Evolutionary conservation across 2,329 filamentous ascomycete genomes (phyloP), one percentile per base, ranked within the genome.

Genomic region (Talaromyces verruculosus): DNA sequence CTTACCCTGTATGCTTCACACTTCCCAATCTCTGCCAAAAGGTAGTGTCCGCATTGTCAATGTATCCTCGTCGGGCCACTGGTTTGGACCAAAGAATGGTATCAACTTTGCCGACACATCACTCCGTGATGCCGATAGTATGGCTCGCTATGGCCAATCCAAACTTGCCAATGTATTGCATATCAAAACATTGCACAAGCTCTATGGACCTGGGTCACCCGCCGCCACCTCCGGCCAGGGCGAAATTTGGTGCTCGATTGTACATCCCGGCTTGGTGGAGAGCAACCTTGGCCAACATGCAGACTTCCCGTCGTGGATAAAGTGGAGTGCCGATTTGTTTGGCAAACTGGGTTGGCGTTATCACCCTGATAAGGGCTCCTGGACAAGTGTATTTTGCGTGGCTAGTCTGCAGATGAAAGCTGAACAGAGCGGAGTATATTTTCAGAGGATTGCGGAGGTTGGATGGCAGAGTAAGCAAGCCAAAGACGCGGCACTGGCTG

Each of bases 101-200:
- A 68, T 71, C 41, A 60, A 68, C 51, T 70, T 71, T 28, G 61
- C 67, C 3, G 67, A 71, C 53, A 28, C 61, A 19, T 68, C 39
- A 28, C 63, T 70, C n/a, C 66, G 61, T 45, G 22, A 79, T 67
- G 70, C 71, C 22, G 72, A 74, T 6, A n/a, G 67, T 63, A 77
- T 71, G 77, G 72, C 75, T 64, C 75, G 79, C 17, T 83, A 83
- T 70, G 80, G 79, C n/a, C 80, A 82, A 70, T 76, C 74, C 70
- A 83, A 83, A 71, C 78, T 82, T 7, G 80, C 78, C 63, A 83
- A 83, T 64, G 73, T 83, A 25, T 72, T 83, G 49, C 79, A 82
- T 69, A 69, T 76, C n/a, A 76, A 72, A 67, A 75, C 72, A 6
- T 66, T 82, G 57, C 68, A 79, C 63, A 72, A 72, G 63, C 65